Base-by-base conservation (phyloP, 2,329 filamentous ascomycete species). In the Emericellopsis cladophorae region DNA sequence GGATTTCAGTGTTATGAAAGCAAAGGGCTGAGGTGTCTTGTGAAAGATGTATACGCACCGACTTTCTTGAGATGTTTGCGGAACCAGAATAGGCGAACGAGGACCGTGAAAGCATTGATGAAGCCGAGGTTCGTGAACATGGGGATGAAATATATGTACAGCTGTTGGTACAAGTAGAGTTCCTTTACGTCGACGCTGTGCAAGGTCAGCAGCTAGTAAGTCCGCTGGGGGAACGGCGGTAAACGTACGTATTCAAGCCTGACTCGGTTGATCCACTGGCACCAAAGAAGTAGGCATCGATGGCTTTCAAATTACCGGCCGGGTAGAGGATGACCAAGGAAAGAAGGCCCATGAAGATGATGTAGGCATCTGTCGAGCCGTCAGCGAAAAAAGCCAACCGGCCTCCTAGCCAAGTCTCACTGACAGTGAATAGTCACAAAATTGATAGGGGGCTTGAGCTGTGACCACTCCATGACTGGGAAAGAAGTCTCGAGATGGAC, bases 221-320 rank as follows among this genome's bases (percentile, higher is more conserved):
- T 12, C 8, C 4, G 4, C 26, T 4, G 3, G 9, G 3, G 9
- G 8, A 4, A 29, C 12, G 4, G 8, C 26, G 6, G 12, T 12
- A 7, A 29, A 15, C 61, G 38, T 43, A 72, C 66, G 66, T 63
- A 46, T 71, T 72, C 21, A 74, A 51, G 0, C 70, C 70, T 0
- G 68, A 70, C 46, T 68, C 66, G 5, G 69, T 72, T 1, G 65
- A 65, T 2, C 60, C 59, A 48, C 67, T 72, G 44, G 59, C 62
- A n/a, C 67, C 67, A 31, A 72, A 66, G 52, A 72, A 69, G 50
- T 65, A 70, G 21, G 66, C 60, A 54, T 73, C 69, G 21, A 70
- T 54, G 0, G 61, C 62, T 24, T 18, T 35, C 5, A 42, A 18
- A 16, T 41, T 41, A 10, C 42, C 39, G 12, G 34, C 36, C 4